These are phyloP conservation scores for Annulohypoxylon maeteangense DNA, from an alignment of 495 filamentous ascomycete genomes.

Conservation along the genomic window DNA sequence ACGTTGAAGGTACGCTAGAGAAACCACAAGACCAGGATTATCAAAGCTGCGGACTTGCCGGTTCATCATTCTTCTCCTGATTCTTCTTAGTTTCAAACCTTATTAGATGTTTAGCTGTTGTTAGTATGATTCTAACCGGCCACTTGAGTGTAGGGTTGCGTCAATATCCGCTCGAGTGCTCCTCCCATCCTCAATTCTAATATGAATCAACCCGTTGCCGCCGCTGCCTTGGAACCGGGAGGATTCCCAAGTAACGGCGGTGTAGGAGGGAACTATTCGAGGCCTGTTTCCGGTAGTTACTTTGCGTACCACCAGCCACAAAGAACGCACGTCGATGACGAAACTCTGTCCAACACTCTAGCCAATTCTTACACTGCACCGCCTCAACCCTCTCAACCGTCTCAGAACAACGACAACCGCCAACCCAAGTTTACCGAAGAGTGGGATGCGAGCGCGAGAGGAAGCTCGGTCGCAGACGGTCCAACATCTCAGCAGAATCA, in stretches of 20 bases:
- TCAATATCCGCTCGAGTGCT: constrained; percentile 28
- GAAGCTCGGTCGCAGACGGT: constrained; percentile 67
- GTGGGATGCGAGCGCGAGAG: constrained; percentile 75
- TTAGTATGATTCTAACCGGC: constrained; percentile 16
- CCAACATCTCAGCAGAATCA: constrained; percentile 31
- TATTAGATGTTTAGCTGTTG: constrained; percentile 6
- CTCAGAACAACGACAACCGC: constrained; percentile 40
- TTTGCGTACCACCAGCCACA: constrained; percentile 42
- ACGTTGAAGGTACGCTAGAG: constrained; percentile 25
- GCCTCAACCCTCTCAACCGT: constrained; percentile 41
- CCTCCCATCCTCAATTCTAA: constrained; percentile 29
- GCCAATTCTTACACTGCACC: constrained; percentile 53
- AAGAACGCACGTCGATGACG: constrained; percentile 45
- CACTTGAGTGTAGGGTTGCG: constrained; percentile 28
- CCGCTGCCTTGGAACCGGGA: constrained; percentile 29
- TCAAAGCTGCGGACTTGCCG: constrained; percentile 15
- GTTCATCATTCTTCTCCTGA: not conserved
- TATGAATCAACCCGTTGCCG: constrained; percentile 38
- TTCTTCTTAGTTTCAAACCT: constrained; percentile 26
- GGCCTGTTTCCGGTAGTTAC: constrained; percentile 38
- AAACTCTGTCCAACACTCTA: constrained; percentile 56
- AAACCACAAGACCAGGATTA: constrained; percentile 6
- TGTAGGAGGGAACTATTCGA: constrained; percentile 25
- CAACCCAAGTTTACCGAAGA: constrained; percentile 71
- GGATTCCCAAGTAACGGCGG: constrained; percentile 23